Evolutionary conservation across 2,329 filamentous ascomycete genomes (phyloP).

Genomic region (Anthostomella pinea): DNA sequence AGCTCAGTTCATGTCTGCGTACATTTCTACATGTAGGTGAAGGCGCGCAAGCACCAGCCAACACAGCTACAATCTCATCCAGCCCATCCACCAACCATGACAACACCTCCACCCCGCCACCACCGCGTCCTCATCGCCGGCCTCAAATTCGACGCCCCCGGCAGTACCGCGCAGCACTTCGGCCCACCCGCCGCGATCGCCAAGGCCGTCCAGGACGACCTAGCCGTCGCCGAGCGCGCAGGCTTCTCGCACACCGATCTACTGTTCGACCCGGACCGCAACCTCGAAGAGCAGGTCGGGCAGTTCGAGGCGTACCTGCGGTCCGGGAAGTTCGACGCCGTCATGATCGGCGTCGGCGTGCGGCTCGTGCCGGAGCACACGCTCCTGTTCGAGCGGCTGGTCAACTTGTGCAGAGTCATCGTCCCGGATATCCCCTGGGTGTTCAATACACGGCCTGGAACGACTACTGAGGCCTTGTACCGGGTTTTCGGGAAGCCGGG

Average conservation of each 20-base stretch:
- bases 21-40: background rate
- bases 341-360: conserved; percentile 18
- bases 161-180: too few relatives aligned
- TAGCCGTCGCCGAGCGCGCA: background rate
- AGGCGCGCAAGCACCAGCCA: background rate
- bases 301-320: background rate
- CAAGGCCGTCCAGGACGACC: background rate
- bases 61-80: background rate
- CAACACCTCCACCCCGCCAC: too few relatives aligned
- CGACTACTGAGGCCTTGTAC: conserved; percentile 8
- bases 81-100: background rate
- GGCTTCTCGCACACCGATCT: background rate
- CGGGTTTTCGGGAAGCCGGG: conserved; percentile 1
- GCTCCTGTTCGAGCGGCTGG: conserved; percentile 19
- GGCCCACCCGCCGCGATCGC: background rate
- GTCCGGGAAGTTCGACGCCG: conserved; percentile 13
- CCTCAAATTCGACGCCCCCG: background rate
- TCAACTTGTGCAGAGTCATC: conserved; percentile 12
- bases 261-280: background rate
- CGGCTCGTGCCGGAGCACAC: conserved; percentile 13
- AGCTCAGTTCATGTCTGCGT: too few relatives aligned
- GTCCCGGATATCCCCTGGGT: conserved; percentile 11
- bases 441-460: conserved; percentile 16
- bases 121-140: background rate
- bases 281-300: background rate